phyloP scores from a whole-genome alignment of 257 asterid species.

The Capsicum chinense region DNA sequence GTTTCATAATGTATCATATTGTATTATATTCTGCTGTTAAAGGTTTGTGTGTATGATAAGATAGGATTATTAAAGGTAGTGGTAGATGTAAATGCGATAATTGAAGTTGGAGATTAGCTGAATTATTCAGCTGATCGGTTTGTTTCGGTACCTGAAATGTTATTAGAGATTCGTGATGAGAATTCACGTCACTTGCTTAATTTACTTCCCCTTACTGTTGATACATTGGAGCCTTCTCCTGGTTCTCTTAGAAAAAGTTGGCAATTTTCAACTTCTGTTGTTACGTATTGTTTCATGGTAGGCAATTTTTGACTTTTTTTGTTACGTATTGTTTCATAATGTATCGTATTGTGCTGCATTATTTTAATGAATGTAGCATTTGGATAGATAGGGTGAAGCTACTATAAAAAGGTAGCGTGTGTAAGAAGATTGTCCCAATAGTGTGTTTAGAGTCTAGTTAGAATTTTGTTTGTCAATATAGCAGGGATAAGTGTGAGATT shows the following conservation, averaged over 20 bases:
- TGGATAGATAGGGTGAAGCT: too few relatives aligned
- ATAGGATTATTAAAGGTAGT: conserved; percentile 46
- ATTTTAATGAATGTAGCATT: too few relatives aligned
- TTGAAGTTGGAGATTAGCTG: conserved; percentile 72
- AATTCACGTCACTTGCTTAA: conserved; percentile 86
- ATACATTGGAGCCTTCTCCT: conserved; percentile 78
- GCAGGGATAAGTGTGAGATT: background rate
- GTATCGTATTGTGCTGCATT: background rate
- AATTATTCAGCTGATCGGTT: conserved; percentile 74
- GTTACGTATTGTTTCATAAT: too few relatives aligned
- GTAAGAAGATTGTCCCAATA: too few relatives aligned
- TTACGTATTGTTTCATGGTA: conserved; percentile 40
- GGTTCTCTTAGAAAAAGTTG: conserved; percentile 76
- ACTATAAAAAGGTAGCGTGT: too few relatives aligned
- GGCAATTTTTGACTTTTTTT: background rate
- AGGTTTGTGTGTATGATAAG: too few relatives aligned
- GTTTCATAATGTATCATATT: too few relatives aligned
- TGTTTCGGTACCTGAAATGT: conserved; percentile 80
- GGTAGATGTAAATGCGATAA: conserved; percentile 93
- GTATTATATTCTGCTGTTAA: too few relatives aligned
- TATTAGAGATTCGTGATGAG: conserved; percentile 83
- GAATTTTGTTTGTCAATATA: background rate
- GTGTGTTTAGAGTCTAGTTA: background rate
- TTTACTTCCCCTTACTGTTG: conserved; percentile 77
- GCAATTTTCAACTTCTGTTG: background rate